phyloP scores from a whole-genome alignment of 352 stramenopile species.

The Pythium plurisporium region DNA sequence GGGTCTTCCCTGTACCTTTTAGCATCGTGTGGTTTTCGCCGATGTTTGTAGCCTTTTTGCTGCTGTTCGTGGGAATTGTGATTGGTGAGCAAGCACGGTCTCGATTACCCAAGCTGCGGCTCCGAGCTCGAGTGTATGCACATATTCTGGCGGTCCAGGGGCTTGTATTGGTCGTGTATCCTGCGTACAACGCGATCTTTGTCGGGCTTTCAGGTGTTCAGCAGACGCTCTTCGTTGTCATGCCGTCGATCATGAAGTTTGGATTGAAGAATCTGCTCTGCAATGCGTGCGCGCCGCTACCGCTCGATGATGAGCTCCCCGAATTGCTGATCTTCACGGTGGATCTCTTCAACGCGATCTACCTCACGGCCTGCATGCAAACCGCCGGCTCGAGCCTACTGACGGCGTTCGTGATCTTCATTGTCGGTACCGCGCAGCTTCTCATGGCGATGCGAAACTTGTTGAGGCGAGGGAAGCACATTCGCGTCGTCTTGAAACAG shows the following conservation, averaged over 20 bases:
- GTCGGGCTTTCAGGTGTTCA: slow-evolving; percentile 7
- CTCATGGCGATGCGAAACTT: slow-evolving; percentile 9
- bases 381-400: slow-evolving; percentile 12
- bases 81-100: slow-evolving; percentile 5
- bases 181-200: slow-evolving; percentile 22
- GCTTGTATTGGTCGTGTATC: slow-evolving; percentile 15
- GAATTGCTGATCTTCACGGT: slow-evolving; percentile 37
- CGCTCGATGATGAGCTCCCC: slow-evolving; percentile 32
- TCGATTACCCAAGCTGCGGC: background rate
- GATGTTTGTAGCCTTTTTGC: slow-evolving; percentile 1
- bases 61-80: slow-evolving; percentile 5
- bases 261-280: slow-evolving; percentile 20
- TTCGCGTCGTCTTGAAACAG: background rate
- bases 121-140: slow-evolving; percentile 1
- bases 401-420: slow-evolving; percentile 12
- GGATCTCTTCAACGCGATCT: slow-evolving; percentile 40
- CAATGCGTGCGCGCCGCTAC: slow-evolving; percentile 1
- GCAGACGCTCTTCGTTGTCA: slow-evolving; percentile 21
- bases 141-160: slow-evolving; percentile 12
- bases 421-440: slow-evolving; percentile 8
- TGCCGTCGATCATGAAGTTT: slow-evolving; percentile 22
- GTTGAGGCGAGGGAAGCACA: slow-evolving; percentile 1
- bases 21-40: slow-evolving; percentile 15
- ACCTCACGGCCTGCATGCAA: slow-evolving; percentile 36
- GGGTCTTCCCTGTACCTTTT: slow-evolving; percentile 23